A percentile compares a stretch with the other conserved stretches of the same genome.
Conservation (phyloP, 2,329 filamentous ascomycete species). For the Neobulgaria alba region DNA sequence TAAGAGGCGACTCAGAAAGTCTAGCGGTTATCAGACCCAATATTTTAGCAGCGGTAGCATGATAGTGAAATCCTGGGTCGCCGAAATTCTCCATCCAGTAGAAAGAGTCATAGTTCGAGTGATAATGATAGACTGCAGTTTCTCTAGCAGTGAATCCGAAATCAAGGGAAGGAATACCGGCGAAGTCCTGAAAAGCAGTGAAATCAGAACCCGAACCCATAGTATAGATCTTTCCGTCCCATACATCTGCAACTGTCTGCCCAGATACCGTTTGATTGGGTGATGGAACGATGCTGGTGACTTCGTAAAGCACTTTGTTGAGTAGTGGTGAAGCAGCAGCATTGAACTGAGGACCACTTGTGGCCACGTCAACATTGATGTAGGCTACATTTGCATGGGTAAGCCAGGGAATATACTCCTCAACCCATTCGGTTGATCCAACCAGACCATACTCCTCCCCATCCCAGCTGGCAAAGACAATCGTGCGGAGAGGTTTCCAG, state of each 20-base stretch:
- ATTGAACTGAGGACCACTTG: constrained; percentile 46
- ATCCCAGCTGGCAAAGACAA: constrained; percentile 75
- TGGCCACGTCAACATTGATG: constrained; percentile 70
- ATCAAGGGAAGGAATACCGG: constrained; percentile 43
- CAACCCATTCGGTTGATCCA: constrained; percentile 80
- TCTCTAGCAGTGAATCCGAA: constrained; percentile 37
- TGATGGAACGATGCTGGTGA: constrained; percentile 39
- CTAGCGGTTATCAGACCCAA: constrained; percentile 41
- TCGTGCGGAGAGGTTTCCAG: constrained; percentile 81
- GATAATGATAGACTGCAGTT: constrained; percentile 61
- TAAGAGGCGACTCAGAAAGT: constrained; percentile 41
- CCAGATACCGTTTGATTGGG: constrained; percentile 32
- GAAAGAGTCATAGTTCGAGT: constrained; percentile 78
- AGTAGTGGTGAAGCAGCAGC: constrained; percentile 53
- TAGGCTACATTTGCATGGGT: constrained; percentile 61
- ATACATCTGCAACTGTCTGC: constrained; percentile 34
- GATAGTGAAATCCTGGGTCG: constrained; percentile 56
- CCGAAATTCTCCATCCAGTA: constrained; percentile 77
- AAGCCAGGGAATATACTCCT: constrained; percentile 73
- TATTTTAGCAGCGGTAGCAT: constrained; percentile 48
- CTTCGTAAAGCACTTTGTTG: constrained; percentile 51
- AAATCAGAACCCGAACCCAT: constrained; percentile 61
- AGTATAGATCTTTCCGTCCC: constrained; percentile 45
- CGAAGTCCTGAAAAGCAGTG: constrained; percentile 55
- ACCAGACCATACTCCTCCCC: constrained; percentile 72